phyloP scores from a whole-genome alignment of 805 yeast genomes.

The Osmozyma mogii region DNA sequence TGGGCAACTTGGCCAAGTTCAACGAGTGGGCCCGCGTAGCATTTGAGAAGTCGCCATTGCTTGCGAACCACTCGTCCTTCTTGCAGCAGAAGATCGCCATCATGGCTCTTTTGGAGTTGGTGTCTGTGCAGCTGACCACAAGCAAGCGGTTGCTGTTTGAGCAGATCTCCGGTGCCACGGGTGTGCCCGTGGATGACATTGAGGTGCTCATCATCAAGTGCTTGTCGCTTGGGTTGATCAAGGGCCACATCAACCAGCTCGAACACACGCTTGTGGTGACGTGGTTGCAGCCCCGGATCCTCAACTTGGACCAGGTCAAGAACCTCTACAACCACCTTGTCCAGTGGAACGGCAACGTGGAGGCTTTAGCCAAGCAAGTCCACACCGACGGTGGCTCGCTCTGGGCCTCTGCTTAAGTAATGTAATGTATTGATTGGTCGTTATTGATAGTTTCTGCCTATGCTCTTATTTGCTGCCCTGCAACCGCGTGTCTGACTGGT shows the following conservation, averaged over 20 bases:
- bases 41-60: slow-evolving; percentile 39
- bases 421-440: no score
- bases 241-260: slow-evolving; percentile 89
- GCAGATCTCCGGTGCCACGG: slow-evolving; percentile 62
- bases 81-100: slow-evolving; percentile 86
- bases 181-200: slow-evolving; percentile 64
- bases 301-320: slow-evolving; percentile 72
- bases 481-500: slow-evolving; percentile 1
- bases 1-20: slow-evolving; percentile 68
- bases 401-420: slow-evolving; percentile 30
- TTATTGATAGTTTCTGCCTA: no score
- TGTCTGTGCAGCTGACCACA: slow-evolving; percentile 68
- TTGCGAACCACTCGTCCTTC: slow-evolving; percentile 53
- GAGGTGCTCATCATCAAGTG: slow-evolving; percentile 92
- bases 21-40: slow-evolving; percentile 39
- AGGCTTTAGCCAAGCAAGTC: slow-evolving; percentile 41
- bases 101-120: slow-evolving; percentile 83
- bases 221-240: slow-evolving; percentile 70
- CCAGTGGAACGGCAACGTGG: slow-evolving; percentile 74
- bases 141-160: slow-evolving; percentile 66
- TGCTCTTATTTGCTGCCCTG: no score
- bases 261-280: slow-evolving; percentile 67
- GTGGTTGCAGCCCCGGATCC: slow-evolving; percentile 95
- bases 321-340: slow-evolving; percentile 66
- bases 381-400: slow-evolving; percentile 32